Base-by-base conservation (phyloP, 805 yeast genomes). In the Peterozyma xylosa region DNA sequence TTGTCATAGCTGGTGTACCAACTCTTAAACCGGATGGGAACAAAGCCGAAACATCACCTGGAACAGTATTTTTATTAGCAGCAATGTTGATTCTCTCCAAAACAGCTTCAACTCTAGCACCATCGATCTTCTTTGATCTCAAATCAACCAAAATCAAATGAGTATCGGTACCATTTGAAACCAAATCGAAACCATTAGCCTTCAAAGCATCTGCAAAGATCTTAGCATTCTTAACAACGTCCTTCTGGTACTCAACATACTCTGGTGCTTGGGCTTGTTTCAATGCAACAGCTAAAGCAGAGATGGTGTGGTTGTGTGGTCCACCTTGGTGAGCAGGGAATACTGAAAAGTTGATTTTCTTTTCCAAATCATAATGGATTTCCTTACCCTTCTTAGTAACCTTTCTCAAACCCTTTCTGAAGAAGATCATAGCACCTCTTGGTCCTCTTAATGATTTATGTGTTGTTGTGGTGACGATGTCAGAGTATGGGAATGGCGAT, bases 271-370 rank as follows among this genome's bases (percentile, higher is more conserved):
- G 71, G 45, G 96, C 90, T 73, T 91, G 98, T 62, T 87, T 87
- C 58, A 91, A 76, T 34, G 98, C 98, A 46, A 89, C 91, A 30
- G 98, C 95, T 55, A 91, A 74, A 16, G 98, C 98, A 51, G 96
- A 80, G 59, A 91, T 91, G 56, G 98, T 91, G 69, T 91, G 97
- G 73, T 91, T 91, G 68, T 91, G 98, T 54, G 99, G 99, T 61
- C 99, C 99, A 73, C 99, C 99, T 74, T 91, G 99, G 67, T 91
- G 98, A 52, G 95, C 98, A 55, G 99, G 99, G 86, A 91, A 91
- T 45, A 91, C 98, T 30, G 96, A 87, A 62, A 91, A 91, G 76
- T 91, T 91, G 68, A 91, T 89, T 63, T 80, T 84, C 61, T 80
- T 79, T 68, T 91, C 98, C 59, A 91, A 77, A 57, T 91, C 96